These are phyloP conservation scores for Lepiota venenata DNA, from an alignment of 768 basidiomycete species.

Conservation along the genomic window DNA sequence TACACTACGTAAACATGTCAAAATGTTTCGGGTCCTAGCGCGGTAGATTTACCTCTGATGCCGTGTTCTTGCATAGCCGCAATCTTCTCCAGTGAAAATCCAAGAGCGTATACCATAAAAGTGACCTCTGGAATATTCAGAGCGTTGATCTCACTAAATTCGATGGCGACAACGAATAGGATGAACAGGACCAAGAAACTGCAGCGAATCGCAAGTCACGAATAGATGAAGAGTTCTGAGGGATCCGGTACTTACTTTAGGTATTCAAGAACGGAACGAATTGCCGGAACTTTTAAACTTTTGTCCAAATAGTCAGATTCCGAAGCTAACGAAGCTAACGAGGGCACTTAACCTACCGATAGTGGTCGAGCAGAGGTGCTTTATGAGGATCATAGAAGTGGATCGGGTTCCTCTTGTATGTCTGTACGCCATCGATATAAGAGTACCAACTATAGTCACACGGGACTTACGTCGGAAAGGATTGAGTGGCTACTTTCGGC, in stretches of 20 bases:
- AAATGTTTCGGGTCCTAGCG: not conserved
- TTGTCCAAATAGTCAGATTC: constrained; percentile 1
- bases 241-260: constrained; percentile 52
- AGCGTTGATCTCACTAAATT: constrained; percentile 56
- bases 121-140: constrained; percentile 65
- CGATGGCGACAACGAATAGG: constrained; percentile 76
- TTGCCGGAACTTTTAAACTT: constrained; percentile 89
- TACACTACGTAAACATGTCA: constrained; percentile 47
- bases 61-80: constrained; percentile 97
- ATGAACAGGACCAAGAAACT: constrained; percentile 82
- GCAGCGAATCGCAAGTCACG: constrained; percentile 2
- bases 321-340: not conserved
- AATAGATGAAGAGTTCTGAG: not conserved
- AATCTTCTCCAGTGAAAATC: constrained; percentile 88
- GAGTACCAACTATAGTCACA: not conserved
- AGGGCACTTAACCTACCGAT: constrained; percentile 52
- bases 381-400: constrained; percentile 95
- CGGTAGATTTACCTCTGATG: constrained; percentile 58
- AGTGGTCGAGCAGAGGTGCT: constrained; percentile 93
- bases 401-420: constrained; percentile 88
- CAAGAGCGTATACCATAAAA: constrained; percentile 79
- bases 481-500: constrained; percentile 85
- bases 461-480: constrained; percentile 71
- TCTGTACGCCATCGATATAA: constrained; percentile 40
- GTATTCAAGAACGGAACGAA: constrained; percentile 89